These are phyloP conservation scores for Puccinia polysora DNA, from an alignment of 1,284 basidiomycete genomes.

Conservation along the genomic window DNA sequence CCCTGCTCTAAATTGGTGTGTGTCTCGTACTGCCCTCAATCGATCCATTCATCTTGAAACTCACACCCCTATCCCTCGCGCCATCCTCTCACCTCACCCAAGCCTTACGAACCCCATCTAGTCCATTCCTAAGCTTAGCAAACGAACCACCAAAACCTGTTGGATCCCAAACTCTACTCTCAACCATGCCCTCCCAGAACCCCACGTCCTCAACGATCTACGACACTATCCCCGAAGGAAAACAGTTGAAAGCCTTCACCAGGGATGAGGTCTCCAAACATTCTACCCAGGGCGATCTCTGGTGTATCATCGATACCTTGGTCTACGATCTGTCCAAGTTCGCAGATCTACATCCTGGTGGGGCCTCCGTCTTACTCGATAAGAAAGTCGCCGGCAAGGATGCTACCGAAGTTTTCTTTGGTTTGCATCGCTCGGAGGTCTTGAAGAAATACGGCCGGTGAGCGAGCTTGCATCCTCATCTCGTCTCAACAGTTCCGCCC, in stretches of 20 bases:
- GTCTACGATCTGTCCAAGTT: conserved; percentile 62
- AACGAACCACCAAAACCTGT: no score
- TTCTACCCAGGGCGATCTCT: conserved; percentile 13
- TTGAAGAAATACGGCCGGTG: conserved; percentile 67
- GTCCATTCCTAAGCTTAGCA: no score
- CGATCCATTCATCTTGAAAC: no score
- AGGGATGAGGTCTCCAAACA: conserved; percentile 35
- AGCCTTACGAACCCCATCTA: no score
- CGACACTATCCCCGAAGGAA: conserved; percentile 26
- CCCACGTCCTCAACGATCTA: conserved; percentile 21
- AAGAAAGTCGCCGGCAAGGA: conserved; percentile 74
- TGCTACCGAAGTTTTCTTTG: conserved; percentile 77
- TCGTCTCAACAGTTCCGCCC: not conserved
- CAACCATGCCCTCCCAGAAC: no score
- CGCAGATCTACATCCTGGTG: conserved; percentile 74
- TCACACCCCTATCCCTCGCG: no score
- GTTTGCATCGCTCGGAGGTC: conserved; percentile 73
- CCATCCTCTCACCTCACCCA: no score
- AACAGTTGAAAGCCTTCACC: conserved; percentile 30
- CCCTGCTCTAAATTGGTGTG: no score
- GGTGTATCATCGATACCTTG: conserved; percentile 42
- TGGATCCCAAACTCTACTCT: no score
- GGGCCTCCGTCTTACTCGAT: conserved; percentile 67
- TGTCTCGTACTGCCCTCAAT: no score
- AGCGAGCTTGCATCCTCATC: conserved; percentile 61